Evolutionary conservation across 768 basidiomycete genomes (phyloP).

Genomic region (Amanita pallidorosea): DNA sequence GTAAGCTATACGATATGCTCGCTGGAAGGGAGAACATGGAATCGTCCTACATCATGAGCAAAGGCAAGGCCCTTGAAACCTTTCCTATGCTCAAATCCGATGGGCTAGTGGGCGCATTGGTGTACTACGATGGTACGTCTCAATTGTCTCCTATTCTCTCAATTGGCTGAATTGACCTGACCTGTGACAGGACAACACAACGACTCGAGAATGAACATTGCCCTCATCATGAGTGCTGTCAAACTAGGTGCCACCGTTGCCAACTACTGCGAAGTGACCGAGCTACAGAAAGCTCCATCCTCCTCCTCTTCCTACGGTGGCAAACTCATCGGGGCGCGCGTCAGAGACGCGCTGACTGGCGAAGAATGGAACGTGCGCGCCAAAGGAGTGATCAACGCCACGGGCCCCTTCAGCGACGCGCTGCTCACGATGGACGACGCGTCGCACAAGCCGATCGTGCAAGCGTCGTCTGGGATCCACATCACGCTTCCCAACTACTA

Average conservation of each 20-base stretch:
- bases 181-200: slow-evolving; percentile 91
- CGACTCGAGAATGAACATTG: slow-evolving; percentile 96
- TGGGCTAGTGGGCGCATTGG: slow-evolving; percentile 87
- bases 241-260: slow-evolving; percentile 80
- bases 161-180: too few species aligned
- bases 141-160: slow-evolving; percentile 11
- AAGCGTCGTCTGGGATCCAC: slow-evolving; percentile 88
- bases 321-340: slow-evolving; percentile 60
- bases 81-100: slow-evolving; percentile 96
- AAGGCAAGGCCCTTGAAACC: slow-evolving; percentile 83
- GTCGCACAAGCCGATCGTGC: slow-evolving; percentile 74
- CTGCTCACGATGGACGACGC: slow-evolving; percentile 76
- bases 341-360: slow-evolving; percentile 78
- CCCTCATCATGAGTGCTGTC: slow-evolving; percentile 89
- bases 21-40: slow-evolving; percentile 98
- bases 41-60: slow-evolving; percentile 88
- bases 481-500: slow-evolving; percentile 97
- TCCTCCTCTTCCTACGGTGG: slow-evolving; percentile 27
- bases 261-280: slow-evolving; percentile 84
- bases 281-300: slow-evolving; percentile 45
- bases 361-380: slow-evolving; percentile 74
- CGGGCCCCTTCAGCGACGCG: slow-evolving; percentile 87
- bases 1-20: slow-evolving; percentile 92
- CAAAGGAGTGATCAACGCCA: slow-evolving; percentile 93
- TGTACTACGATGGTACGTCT: slow-evolving; percentile 88